Base-by-base conservation (phyloP, 495 filamentous ascomycete genomes). In the Tuber microsphaerosporum region DNA sequence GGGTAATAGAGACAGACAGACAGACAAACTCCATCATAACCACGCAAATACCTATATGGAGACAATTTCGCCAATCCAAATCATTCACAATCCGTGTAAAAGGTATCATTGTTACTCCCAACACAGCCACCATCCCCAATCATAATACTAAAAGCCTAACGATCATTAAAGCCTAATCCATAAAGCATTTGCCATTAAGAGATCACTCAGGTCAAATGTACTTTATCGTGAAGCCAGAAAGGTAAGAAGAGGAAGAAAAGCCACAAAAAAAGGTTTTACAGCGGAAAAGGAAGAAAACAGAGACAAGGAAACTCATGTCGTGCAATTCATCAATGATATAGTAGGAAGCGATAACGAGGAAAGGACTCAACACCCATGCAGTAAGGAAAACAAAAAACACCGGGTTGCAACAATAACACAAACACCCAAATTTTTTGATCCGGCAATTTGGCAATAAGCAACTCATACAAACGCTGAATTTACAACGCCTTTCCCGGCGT, bases 401-500 rank as follows among this genome's bases (percentile, higher is more conserved):
- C 73, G 77, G 76, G 72, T 75, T 77, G 34, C 74, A n/a, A 42
- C 6, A 26, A n/a, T 69, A 44, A 48, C 56, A 17, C 56, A 34
- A 65, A 65, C 56, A 65, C 56, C 56, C 56, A 31, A 65, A 65
- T 65, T 34, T 34, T 34, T 17, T 12, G 22, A 73, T 56, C 72
- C 75, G 37, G 26, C 51, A 76, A 26, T 76, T n/a, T 72, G 69
- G 65, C 51, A 45, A 69, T 37, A 46, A 37, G 45, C 65, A 71
- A 39, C 37, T 75, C 74, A 69, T 75, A 75, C 48, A 75, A 70
- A 26, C 83, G 77, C 14, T 80, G 77, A 19, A 83, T 74, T 51
- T 80, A 80, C 37, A 78, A 76, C 19, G 82, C 82, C 20, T 83
- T 74, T 34, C 75, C 77, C 45, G 80, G 74, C 17, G 79, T 81